phyloP scores from a whole-genome alignment of 2,329 filamentous ascomycete species.

The Fusarium sp. region DNA sequence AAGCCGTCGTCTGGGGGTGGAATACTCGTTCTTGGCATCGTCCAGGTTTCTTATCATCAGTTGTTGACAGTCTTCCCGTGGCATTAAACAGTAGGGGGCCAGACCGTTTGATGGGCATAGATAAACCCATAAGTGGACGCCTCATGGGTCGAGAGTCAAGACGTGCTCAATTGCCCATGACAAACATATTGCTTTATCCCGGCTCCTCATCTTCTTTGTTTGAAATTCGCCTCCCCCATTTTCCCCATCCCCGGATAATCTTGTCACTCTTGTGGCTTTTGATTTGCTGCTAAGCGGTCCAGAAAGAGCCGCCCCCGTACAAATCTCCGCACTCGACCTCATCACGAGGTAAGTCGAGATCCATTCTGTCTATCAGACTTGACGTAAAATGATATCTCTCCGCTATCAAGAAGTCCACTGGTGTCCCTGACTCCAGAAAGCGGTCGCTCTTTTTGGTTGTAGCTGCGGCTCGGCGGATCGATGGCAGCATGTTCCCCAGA shows the following conservation, averaged over 20 bases:
- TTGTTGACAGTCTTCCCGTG: slow-evolving; percentile 7
- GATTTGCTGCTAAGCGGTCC: slow-evolving; percentile 24
- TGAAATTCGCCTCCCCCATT: slow-evolving; percentile 37
- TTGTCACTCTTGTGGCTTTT: slow-evolving; percentile 29
- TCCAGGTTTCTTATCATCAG: slow-evolving; percentile 38
- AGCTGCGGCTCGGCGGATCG: slow-evolving; percentile 33
- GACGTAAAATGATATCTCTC: neutral
- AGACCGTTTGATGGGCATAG: slow-evolving; percentile 30
- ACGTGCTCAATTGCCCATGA: slow-evolving; percentile 19
- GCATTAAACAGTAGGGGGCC: slow-evolving; percentile 18
- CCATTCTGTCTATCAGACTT: slow-evolving; percentile 23
- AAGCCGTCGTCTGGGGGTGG: slow-evolving; percentile 33
- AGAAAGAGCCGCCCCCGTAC: slow-evolving; percentile 25
- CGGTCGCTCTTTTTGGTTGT: slow-evolving; percentile 1
- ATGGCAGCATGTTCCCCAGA: slow-evolving; percentile 42
- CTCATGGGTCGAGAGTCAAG: slow-evolving; percentile 24
- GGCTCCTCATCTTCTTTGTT: slow-evolving; percentile 8
- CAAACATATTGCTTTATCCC: slow-evolving; percentile 17
- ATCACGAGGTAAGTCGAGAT: slow-evolving; percentile 36
- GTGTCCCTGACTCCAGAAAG: slow-evolving; percentile 14
- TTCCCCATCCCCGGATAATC: slow-evolving; percentile 40
- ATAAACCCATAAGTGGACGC: slow-evolving; percentile 25
- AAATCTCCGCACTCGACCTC: slow-evolving; percentile 36
- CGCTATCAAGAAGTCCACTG: neutral
- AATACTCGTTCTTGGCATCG: slow-evolving; percentile 23